Evolutionary conservation across 352 stramenopile genomes (phyloP).

Genomic region (Halophytophthora polymorphica): DNA sequence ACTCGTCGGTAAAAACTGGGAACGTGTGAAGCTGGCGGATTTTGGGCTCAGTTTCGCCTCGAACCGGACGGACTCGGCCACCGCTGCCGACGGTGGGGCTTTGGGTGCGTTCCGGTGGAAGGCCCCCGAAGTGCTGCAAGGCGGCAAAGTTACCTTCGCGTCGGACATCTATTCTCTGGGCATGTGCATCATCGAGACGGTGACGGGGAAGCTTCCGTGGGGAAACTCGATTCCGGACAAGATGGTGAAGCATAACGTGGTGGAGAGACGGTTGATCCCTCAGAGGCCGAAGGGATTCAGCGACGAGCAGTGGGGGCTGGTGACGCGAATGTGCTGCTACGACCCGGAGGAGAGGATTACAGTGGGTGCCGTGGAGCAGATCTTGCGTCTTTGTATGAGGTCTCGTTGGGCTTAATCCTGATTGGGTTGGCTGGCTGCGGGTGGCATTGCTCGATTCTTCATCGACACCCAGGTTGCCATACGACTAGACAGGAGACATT

Average conservation of each 20-base stretch:
- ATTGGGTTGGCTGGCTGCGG: too few relatives aligned
- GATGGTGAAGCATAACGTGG: slow-evolving; percentile 1
- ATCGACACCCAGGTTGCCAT: too few relatives aligned
- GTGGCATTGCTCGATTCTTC: too few relatives aligned
- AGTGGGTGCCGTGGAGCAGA: slow-evolving; percentile 1
- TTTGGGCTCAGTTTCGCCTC: slow-evolving; percentile 21
- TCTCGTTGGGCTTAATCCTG: too few relatives aligned
- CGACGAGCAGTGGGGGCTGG: slow-evolving; percentile 13
- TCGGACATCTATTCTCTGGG: slow-evolving; percentile 18
- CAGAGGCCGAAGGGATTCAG: not conserved
- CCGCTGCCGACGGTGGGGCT: not conserved
- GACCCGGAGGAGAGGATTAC: not conserved
- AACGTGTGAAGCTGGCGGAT: slow-evolving; percentile 12
- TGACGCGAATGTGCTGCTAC: slow-evolving; percentile 10
- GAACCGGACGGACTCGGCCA: not conserved
- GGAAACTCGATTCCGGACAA: slow-evolving; percentile 1
- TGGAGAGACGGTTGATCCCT: not conserved
- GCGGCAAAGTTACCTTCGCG: slow-evolving; percentile 7
- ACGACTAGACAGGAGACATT: not conserved
- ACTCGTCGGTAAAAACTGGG: slow-evolving; percentile 19
- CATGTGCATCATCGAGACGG: too few relatives aligned
- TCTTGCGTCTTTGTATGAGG: too few relatives aligned
- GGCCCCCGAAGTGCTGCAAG: slow-evolving; percentile 12
- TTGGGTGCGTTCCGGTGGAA: slow-evolving; percentile 20
- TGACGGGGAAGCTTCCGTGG: slow-evolving; percentile 12